Evolutionary conservation across 768 basidiomycete species (phyloP).

Genomic region (Pulveroboletus sp.): DNA sequence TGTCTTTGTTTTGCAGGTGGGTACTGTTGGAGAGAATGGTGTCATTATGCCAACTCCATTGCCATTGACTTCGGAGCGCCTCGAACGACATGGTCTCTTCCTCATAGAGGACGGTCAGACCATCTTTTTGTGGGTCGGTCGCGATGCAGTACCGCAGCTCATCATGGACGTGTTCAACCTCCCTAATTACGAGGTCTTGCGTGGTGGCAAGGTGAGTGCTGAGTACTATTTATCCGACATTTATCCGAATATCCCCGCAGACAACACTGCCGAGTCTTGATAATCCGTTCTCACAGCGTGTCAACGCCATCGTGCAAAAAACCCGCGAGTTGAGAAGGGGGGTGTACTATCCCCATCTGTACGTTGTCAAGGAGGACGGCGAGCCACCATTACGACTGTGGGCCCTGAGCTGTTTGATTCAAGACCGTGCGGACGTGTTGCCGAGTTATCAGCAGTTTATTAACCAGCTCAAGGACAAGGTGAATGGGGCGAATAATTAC

Average conservation of each 20-base stretch:
- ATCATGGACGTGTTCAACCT: constrained; percentile 93
- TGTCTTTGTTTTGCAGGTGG: constrained; percentile 52
- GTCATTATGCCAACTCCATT: constrained; percentile 84
- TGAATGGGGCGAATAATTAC: constrained; percentile 34
- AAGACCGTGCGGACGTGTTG: constrained; percentile 91
- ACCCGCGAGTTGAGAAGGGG: constrained; percentile 92
- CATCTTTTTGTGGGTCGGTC: constrained; percentile 98
- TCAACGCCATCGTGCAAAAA: constrained; percentile 93
- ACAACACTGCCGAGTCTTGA: constrained; percentile 87
- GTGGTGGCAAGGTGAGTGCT: constrained; percentile 80
- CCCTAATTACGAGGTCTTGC: constrained; percentile 81
- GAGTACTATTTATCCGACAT: neutral
- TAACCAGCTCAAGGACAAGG: constrained; percentile 85
- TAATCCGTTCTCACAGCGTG: constrained; percentile 92
- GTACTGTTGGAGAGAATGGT: constrained; percentile 87
- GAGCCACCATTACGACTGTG: constrained; percentile 92
- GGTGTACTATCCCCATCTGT: constrained; percentile 90
- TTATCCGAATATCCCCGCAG: constrained; percentile 36
- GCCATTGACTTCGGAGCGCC: constrained; percentile 90
- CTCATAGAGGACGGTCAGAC: constrained; percentile 97
- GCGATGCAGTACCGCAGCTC: constrained; percentile 95
- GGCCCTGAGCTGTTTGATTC: constrained; percentile 92
- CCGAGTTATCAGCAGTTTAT: constrained; percentile 98
- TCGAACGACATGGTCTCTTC: constrained; percentile 94
- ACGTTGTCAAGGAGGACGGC: constrained; percentile 97